Conservation (phyloP, 2,329 filamentous ascomycete species). For the Colletotrichum kahawae region DNA sequence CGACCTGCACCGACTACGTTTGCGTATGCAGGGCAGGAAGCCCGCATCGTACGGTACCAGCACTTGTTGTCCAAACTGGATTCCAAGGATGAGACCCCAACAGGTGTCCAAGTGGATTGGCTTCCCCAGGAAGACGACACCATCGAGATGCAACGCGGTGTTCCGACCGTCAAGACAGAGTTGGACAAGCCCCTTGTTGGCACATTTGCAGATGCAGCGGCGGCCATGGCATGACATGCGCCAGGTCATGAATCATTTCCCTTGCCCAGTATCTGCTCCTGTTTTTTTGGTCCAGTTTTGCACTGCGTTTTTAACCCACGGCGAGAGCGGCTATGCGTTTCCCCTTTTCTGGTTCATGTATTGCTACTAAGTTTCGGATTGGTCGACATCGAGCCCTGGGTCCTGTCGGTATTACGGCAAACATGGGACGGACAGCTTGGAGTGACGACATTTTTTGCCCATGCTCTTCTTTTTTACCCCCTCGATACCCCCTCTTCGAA, state of each 20-base stretch:
- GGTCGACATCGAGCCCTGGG: neutral
- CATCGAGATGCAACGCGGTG: slow-evolving; percentile 47
- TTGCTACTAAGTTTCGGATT: neutral
- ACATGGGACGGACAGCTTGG: slow-evolving; percentile 5
- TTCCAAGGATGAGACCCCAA: slow-evolving; percentile 44
- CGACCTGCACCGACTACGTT: slow-evolving; percentile 44
- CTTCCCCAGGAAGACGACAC: slow-evolving; percentile 54
- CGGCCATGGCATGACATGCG: slow-evolving; percentile 48
- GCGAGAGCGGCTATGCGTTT: neutral
- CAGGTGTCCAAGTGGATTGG: slow-evolving; percentile 60
- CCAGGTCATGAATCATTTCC: slow-evolving; percentile 8
- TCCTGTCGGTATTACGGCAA: slow-evolving; percentile 16
- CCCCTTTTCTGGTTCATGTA: neutral
- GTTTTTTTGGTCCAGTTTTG: neutral
- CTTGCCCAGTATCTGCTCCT: neutral
- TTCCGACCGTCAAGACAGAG: slow-evolving; percentile 41
- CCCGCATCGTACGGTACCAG: slow-evolving; percentile 63
- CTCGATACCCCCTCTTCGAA: slow-evolving; percentile 13
- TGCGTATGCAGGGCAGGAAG: slow-evolving; percentile 59
- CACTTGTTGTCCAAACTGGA: slow-evolving; percentile 66
- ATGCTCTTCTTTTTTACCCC: neutral
- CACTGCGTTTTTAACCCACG: neutral
- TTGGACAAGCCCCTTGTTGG: slow-evolving; percentile 56
- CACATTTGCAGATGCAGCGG: slow-evolving; percentile 65
- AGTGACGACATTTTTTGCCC: slow-evolving; percentile 18